Conservation (phyloP, 768 basidiomycete genomes). For the Suillus plorans region DNA sequence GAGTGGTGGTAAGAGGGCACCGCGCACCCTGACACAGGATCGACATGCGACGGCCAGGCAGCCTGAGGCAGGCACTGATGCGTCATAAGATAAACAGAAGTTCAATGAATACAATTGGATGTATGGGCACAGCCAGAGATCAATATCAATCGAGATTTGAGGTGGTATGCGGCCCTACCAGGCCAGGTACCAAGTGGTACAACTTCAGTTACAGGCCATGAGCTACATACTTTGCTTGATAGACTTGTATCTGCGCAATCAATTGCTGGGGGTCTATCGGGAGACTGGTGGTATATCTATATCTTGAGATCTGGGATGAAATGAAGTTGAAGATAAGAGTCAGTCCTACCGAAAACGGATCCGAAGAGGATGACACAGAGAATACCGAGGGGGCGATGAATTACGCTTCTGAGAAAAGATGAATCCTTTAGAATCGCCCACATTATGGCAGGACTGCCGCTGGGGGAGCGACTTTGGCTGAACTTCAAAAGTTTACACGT, state of each 20-base stretch:
- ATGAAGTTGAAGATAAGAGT: neutral
- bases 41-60: no score
- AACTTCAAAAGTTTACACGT: neutral
- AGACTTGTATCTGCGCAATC: neutral
- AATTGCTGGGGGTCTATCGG: neutral
- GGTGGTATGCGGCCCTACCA: neutral
- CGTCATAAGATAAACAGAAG: neutral
- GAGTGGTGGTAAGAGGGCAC: no score
- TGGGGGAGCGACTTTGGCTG: neutral
- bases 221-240: neutral
- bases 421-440: neutral
- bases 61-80: neutral
- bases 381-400: conserved; percentile 2
- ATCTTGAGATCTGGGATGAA: neutral
- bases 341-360: neutral
- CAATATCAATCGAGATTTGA: neutral
- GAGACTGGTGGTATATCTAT: no score
- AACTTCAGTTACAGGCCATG: neutral
- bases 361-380: neutral
- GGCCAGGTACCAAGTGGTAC: neutral
- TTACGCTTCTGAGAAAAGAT: neutral
- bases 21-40: no score
- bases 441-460: neutral
- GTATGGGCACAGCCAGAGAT: neutral
- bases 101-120: neutral